phyloP scores from a whole-genome alignment of 164 flowering plant genomes.

The Echeveria elegans region DNA sequence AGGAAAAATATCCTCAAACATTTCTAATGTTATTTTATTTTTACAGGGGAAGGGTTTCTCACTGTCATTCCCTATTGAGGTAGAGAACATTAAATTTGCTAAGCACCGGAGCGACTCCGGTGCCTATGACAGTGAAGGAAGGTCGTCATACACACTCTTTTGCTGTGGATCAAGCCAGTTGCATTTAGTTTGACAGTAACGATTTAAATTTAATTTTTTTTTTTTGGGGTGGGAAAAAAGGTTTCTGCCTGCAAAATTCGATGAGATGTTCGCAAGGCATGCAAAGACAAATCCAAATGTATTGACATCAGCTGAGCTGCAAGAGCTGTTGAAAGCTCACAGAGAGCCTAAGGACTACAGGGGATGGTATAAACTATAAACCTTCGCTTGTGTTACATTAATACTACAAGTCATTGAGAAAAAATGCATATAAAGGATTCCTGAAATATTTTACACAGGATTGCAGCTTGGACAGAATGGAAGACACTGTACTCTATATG shows the following conservation, averaged over 20 bases:
- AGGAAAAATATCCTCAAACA: background rate
- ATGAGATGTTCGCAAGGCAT: slow-evolving; percentile 61
- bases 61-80: slow-evolving; percentile 51
- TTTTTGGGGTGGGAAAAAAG: too few relatives aligned
- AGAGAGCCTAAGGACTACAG: slow-evolving; percentile 48
- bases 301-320: slow-evolving; percentile 57
- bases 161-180: background rate
- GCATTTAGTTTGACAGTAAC: too few relatives aligned
- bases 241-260: slow-evolving; percentile 59
- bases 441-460: slow-evolving; percentile 25
- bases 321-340: slow-evolving; percentile 51
- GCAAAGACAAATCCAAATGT: slow-evolving; percentile 39
- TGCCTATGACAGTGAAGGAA: slow-evolving; percentile 75
- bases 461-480: slow-evolving; percentile 56
- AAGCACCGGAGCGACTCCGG: slow-evolving; percentile 88
- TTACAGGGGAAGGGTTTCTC: slow-evolving; percentile 50
- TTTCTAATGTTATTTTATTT: background rate
- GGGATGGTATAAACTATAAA: slow-evolving; percentile 46
- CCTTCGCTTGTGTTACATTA: too few relatives aligned
- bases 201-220: background rate
- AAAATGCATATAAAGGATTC: background rate
- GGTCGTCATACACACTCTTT: slow-evolving; percentile 24
- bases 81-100: slow-evolving; percentile 47
- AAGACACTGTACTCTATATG: slow-evolving; percentile 40
- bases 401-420: too few relatives aligned